A percentile compares a stretch with the other conserved stretches of the same genome.
Conservation (phyloP, 1,284 basidiomycete species). For the Tilletia setariae region DNA sequence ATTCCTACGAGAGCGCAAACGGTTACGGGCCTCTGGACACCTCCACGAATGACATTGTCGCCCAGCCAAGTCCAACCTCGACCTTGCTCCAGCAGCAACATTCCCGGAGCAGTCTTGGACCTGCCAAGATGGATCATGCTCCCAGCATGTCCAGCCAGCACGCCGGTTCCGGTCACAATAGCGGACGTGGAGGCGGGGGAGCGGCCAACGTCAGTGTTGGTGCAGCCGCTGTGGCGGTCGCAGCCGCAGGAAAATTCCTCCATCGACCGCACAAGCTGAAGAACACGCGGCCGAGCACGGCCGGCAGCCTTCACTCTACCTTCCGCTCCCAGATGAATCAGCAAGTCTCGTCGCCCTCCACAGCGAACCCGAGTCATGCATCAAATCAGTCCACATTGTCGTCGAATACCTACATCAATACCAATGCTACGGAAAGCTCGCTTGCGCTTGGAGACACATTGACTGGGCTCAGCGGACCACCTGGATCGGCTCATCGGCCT, state of each 20-base stretch:
- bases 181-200: slow-evolving; percentile 15
- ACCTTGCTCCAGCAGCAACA: slow-evolving; percentile 7
- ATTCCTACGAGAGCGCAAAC: neutral
- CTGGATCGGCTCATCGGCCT: neutral
- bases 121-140: neutral
- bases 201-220: slow-evolving; percentile 13
- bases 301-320: slow-evolving; percentile 25
- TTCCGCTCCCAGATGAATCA: slow-evolving; percentile 29
- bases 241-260: slow-evolving; percentile 40
- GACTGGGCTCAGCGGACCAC: neutral
- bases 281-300: slow-evolving; percentile 36
- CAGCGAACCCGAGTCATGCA: neutral
- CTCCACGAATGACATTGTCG: neutral
- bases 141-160: neutral
- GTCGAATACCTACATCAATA: neutral
- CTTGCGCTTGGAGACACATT: neutral
- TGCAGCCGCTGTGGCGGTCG: slow-evolving; percentile 39
- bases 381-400: neutral
- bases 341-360: slow-evolving; percentile 27
- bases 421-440: no score
- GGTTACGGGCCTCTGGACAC: neutral
- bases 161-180: neutral
- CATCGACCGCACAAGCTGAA: slow-evolving; percentile 33
- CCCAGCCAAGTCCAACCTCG: slow-evolving; percentile 5
- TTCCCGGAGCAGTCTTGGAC: neutral